These are phyloP conservation scores for Parathielavia appendiculata DNA, from an alignment of 495 filamentous ascomycete genomes.

Conservation along the genomic window DNA sequence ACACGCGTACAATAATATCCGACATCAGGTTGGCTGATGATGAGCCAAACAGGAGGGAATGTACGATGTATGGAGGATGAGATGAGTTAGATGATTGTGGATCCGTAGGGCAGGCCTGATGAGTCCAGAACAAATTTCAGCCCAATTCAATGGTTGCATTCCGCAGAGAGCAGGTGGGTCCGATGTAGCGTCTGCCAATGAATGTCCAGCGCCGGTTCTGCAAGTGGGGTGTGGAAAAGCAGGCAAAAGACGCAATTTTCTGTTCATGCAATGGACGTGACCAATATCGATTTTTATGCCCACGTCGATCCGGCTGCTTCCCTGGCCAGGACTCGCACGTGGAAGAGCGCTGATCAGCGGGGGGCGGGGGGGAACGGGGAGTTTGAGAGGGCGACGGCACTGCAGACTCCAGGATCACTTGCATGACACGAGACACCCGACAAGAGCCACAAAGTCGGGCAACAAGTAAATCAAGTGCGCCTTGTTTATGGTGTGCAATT, in stretches of 20 bases:
- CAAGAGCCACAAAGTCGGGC: background rate
- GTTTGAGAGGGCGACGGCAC: background rate
- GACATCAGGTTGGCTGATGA: background rate
- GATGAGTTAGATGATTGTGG: background rate
- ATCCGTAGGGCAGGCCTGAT: background rate
- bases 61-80: background rate
- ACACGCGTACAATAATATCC: no score
- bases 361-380: background rate
- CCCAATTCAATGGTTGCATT: constrained; percentile 2
- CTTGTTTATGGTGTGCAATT: no score
- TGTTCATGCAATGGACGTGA: background rate
- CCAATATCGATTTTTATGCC: constrained; percentile 6
- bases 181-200: background rate
- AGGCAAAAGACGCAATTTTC: background rate
- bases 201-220: background rate
- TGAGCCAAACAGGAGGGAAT: background rate
- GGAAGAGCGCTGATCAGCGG: constrained; percentile 10
- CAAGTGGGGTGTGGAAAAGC: background rate
- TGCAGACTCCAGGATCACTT: background rate
- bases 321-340: constrained; percentile 11
- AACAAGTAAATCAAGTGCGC: no score
- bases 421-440: background rate
- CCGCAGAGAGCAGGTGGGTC: background rate
- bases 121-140: background rate
- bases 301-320: constrained; percentile 26